Evolutionary conservation across 164 flowering plant species (phyloP).

Genomic region (Echeveria elegans): DNA sequence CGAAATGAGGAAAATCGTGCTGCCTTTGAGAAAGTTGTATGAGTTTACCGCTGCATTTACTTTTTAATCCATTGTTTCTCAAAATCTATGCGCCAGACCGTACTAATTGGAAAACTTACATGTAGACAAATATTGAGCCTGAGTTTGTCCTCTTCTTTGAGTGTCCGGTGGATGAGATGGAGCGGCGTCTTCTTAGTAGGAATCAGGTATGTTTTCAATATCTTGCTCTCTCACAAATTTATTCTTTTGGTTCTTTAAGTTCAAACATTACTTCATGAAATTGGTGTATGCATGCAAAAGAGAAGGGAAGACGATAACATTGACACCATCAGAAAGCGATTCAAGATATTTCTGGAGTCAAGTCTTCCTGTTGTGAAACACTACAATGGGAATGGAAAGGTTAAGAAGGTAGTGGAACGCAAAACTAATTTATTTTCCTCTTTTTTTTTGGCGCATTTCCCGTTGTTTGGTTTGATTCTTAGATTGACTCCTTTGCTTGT

Average conservation of each 20-base stretch:
- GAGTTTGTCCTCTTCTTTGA: conserved; percentile 69
- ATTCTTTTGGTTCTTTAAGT: not conserved
- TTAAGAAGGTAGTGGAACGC: not conserved
- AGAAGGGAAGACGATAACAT: conserved; percentile 90
- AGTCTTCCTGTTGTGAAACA: conserved; percentile 8
- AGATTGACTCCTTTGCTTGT: not conserved
- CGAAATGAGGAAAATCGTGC: conserved; percentile 9
- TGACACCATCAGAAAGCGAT: conserved; percentile 71
- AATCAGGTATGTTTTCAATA: conserved; percentile 53
- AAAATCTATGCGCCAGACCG: not conserved
- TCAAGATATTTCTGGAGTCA: conserved; percentile 14
- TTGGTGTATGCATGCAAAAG: conserved; percentile 21
- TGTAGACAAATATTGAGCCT: conserved; percentile 80
- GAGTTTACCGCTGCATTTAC: not conserved
- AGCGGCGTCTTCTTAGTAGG: conserved; percentile 67
- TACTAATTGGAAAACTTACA: not conserved
- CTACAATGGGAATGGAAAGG: conserved; percentile 4
- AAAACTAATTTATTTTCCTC: too few relatives aligned
- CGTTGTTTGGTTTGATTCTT: not conserved
- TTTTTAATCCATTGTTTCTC: not conserved
- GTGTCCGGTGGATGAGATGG: conserved; percentile 92
- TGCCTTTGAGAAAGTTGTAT: conserved; percentile 5
- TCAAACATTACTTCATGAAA: not conserved
- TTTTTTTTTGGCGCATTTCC: not conserved
- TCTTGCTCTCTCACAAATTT: not conserved